Evolutionary conservation across 352 stramenopile species (phyloP), one percentile per base, ranked within the genome.

Genomic region (Pythium monospermum): DNA sequence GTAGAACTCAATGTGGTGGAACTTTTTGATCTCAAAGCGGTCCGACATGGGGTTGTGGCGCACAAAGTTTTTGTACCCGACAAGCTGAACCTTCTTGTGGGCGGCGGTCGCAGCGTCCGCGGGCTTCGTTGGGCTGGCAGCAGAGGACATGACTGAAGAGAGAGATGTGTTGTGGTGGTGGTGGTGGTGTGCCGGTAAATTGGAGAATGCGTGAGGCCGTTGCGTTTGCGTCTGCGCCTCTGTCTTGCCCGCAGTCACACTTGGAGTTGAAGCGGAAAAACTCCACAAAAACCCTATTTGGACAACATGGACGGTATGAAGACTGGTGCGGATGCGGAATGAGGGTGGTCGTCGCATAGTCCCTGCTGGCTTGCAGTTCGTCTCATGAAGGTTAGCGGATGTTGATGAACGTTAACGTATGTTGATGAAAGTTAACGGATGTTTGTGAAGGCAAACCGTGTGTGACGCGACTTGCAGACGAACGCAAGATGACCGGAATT

Each of bases 1-100:
- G 71, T 81, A 94, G 59, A 94, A 92, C 57, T 92, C 83, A 44
- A 94, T 59, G 72, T 92, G 82, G 63, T 94, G 75, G 64, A 94
- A 94, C 53, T 77, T 74, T 38, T 78, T 71, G 53, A 89, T 66
- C 36, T 84, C 69, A 53, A 92, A 92, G 53, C 68, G 71, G 68
- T 92, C 81, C 50, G 66, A 74, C 64, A 70, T 78, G 23, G 76
- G 76, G 73, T 90, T 92, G 61, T 84, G 65, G 44, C 78, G 78
- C 59, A 77, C 66, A 56, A 90, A 92, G 67, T 88, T 83, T 53
- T 76, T 64, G 73, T 71, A 71, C 51, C 81, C 81, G 53, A 89
- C 76, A 60, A 91, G 76, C 57, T 77, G 61, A 36, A 77, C 55
- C 56, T 76, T 73, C 64, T 84, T 84, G 48, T 48, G 61, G 35